These are phyloP conservation scores for Hypoxylon crocopeplum DNA, from an alignment of 495 filamentous ascomycete species.

Conservation along the genomic window DNA sequence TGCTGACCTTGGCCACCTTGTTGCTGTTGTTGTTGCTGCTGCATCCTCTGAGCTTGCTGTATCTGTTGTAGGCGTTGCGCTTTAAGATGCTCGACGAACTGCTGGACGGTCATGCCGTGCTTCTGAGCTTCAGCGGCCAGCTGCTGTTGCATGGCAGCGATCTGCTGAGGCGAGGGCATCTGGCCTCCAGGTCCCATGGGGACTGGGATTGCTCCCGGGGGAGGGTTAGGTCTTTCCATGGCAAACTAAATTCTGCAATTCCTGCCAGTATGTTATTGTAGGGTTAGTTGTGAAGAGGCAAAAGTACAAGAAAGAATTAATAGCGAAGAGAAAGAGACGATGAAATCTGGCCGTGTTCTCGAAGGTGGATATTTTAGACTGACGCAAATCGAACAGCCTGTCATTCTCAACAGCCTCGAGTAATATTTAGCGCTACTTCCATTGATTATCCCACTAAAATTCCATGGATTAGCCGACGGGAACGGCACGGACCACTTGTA, in stretches of 20 bases:
- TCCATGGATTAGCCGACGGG: conserved; percentile 24
- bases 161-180: conserved; percentile 84
- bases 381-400: conserved; percentile 42
- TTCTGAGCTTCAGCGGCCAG: conserved; percentile 76
- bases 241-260: no score
- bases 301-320: conserved; percentile 3
- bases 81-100: conserved; percentile 74
- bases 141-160: conserved; percentile 82
- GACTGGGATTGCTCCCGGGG: conserved; percentile 43
- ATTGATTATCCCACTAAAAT: conserved; percentile 6
- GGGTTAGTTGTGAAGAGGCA: neutral
- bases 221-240: conserved; percentile 38
- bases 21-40: conserved; percentile 68
- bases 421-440: conserved; percentile 23
- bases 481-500: conserved; percentile 13
- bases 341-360: conserved; percentile 15
- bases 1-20: conserved; percentile 50
- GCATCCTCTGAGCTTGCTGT: conserved; percentile 67
- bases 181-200: conserved; percentile 54
- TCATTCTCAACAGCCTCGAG: conserved; percentile 39
- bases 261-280: neutral
- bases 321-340: conserved; percentile 5
- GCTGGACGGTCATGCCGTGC: conserved; percentile 75
- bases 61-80: conserved; percentile 66
- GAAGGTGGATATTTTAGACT: conserved; percentile 16